Evolutionary conservation across 225 moss, liverwort and hornwort species (phyloP).

Genomic region (Pseudoscleropodium purum): DNA sequence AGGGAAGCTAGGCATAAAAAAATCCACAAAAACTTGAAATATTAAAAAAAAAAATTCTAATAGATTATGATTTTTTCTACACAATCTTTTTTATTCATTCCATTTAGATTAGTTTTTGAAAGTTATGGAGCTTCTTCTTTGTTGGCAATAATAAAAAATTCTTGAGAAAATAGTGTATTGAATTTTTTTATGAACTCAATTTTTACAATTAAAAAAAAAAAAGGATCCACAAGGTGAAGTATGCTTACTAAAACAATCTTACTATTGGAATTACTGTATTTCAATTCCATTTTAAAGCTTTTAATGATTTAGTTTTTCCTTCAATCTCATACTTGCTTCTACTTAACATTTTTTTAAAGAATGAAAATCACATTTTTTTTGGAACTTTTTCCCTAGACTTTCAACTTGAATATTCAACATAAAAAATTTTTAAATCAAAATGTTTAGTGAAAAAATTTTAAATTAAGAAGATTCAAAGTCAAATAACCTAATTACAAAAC

Average conservation of each 20-base stretch:
- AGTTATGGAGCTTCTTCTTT: background rate
- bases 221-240: background rate
- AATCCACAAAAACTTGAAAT: background rate
- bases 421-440: background rate
- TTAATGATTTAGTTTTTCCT: background rate
- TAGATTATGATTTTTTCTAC: too few relatives aligned
- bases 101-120: background rate
- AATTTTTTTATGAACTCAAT: background rate
- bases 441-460: background rate
- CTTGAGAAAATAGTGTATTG: background rate
- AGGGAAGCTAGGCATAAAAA: background rate
- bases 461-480: background rate
- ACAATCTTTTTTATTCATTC: background rate
- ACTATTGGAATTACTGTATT: background rate
- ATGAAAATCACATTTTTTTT: background rate
- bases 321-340: background rate
- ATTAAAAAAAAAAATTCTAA: too few relatives aligned
- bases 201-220: background rate
- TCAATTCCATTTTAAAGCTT: background rate
- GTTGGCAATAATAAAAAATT: background rate
- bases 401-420: background rate
- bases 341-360: background rate
- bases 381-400: accelerated
- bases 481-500: accelerated
- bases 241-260: background rate